Base-by-base conservation (phyloP, 306 rosid species). In the Vigna unguiculata region DNA sequence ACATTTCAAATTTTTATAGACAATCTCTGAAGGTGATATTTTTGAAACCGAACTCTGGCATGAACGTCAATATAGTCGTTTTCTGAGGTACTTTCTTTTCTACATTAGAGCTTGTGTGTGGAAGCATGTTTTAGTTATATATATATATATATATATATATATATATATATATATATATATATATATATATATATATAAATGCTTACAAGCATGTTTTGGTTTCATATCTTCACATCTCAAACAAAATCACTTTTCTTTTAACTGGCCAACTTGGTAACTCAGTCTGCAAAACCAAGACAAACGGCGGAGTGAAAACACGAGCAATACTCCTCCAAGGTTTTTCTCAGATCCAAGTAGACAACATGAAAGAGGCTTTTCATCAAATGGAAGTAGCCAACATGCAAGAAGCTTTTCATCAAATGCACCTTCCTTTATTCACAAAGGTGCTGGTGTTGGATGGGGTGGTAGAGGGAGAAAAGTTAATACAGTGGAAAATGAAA, bases 1-100 rank as follows among this genome's bases (percentile, higher is more conserved):
- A 5, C 40, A 38, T 32, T 63, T 36, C 40, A 59, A 47, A 15
- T 20, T 34, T 62, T 43, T 71, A 69, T 72, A 90, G 95, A 83
- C 45, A 6, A 63, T 88, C 3, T 62, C 14, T 30, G 79, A 83
- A 28, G 25, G 1, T 5, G 92, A 88, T 20, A 53, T 88, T 2
- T 36, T 7, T 51, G 90, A 90, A 9, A 80, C 85, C 7, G 12
- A 16, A 63, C 73, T 84, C 1, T 82, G 90, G 91, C 90, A 87
- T 49, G 87, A 85, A 41, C 9, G 2, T 6, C 81, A 30, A 9
- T 30, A 36, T 17, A 16, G 17, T 12, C 77, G 62, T 6, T 21
- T 22, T 12, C 73, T 20, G 2, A 86, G 83, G 91, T 87, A 53
- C 54, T 57, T 4, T 5, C 20, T 2, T 9, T 17, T 40, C 6